A percentile compares a stretch with the other conserved stretches of the same genome.
Evolutionary conservation across 1,284 basidiomycete species (phyloP).

Genomic region (Irpex sp.): DNA sequence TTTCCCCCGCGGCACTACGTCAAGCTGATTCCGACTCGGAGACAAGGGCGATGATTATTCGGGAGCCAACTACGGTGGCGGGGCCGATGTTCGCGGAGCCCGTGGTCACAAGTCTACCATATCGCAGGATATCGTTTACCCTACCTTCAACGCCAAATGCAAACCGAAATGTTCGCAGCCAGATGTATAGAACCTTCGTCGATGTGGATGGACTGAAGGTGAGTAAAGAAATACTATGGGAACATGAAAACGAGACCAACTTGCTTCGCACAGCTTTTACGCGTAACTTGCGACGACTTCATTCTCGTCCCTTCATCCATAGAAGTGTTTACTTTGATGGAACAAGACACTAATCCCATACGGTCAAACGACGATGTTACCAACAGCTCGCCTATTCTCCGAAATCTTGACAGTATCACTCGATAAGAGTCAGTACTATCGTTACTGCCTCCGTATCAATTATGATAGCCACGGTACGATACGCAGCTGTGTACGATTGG

Average conservation of each 20-base stretch:
- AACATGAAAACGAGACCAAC: not conserved
- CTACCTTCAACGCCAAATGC: not conserved
- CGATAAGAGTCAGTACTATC: too few relatives aligned
- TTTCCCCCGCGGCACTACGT: conserved; percentile 7
- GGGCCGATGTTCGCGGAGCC: conserved; percentile 8
- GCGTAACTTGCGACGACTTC: conserved; percentile 11
- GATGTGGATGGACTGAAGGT: conserved; percentile 14
- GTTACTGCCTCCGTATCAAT: too few relatives aligned
- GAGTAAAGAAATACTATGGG: not conserved
- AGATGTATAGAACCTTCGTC: conserved; percentile 7
- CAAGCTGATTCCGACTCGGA: not conserved
- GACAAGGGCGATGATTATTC: not conserved
- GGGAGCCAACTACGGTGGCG: not conserved
- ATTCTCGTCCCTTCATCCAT: conserved; percentile 11
- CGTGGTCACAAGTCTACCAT: conserved; percentile 9
- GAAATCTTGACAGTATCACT: too few relatives aligned
- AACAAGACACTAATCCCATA: not conserved
- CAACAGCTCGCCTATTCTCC: too few relatives aligned
- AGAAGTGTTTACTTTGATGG: conserved; percentile 5
- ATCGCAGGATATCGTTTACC: conserved; percentile 4
- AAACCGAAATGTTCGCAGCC: not conserved
- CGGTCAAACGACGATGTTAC: not conserved
- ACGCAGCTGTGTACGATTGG: not conserved
- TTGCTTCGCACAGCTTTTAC: conserved; percentile 4
- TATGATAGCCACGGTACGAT: not conserved